Evolutionary conservation across 495 filamentous ascomycete species (phyloP), one percentile per base, ranked within the genome.

Genomic region (Neurospora discreta): DNA sequence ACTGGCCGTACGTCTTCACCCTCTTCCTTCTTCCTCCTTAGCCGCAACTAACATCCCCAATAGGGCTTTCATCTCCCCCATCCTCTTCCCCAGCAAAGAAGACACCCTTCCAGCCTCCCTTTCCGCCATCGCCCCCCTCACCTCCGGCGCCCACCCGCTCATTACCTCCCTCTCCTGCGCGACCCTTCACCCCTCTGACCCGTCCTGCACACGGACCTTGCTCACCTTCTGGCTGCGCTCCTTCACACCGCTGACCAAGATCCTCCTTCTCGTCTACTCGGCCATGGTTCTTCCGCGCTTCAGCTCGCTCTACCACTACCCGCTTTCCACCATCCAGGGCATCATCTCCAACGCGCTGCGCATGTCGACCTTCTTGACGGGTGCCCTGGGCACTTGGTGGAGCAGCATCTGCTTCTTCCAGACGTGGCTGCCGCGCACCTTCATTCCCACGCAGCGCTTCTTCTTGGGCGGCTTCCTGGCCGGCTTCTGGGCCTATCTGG

Each of bases 341-440:
- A 83, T 97, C 10, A 85, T 89, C 0, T 82, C 83, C 9, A 79
- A 78, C 68, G 89, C 92, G 20, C 87, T 97, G 68, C 87, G 89
- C 30, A 88, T 92, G 73, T 87, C 89, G 0, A 83, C 90, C 5
- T 93, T 95, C 72, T 82, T 94, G 13, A 93, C 94, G 3, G 90
- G 91, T 16, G 85, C 90, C 23, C 86, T 95, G 43, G 91, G 92
- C 36, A 93, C 93, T 0, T 85, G 88, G 42, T 99, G 95, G 95
- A 93, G 87, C 18, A 89, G 89, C 72, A 89, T 97, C 73, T 99
- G 95, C 81, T 86, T 97, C 77, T 91, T 97, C 82, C 91, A 95
- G 78, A 82, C 87, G 39, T 84, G 90, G 72, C 84, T 99, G 11
- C 94, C 95, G 0, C 86, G 90, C 26, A 83, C 85, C 0, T 85